Base-by-base conservation (phyloP, 257 asterid species). In the Sherardia arvensis region DNA sequence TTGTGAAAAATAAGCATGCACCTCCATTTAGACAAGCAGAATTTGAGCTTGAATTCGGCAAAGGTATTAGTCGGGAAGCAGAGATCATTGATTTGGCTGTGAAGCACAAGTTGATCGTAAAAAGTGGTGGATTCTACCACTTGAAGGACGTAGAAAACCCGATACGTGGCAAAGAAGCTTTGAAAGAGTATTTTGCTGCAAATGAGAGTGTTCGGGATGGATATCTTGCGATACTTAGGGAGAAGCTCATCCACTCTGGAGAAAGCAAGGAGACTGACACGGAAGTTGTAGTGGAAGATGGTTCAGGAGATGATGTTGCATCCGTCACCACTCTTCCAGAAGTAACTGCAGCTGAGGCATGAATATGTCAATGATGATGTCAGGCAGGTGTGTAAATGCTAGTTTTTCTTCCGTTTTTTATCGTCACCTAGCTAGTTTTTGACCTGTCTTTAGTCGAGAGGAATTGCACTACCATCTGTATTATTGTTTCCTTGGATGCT, bases 1-100 rank as follows among this genome's bases (percentile, higher is more conserved):
- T 91, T 49, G 92, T 91, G 51, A 91, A 91, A 81, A 91, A 88
- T 83, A 91, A 91, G 76, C 98, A 86, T 27, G 96, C 98, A 1
- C 94, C 96, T 74, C 98, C 98, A 23, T 88, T 88, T 62, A 84
- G 74, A 80, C 84, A 80, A 7, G 95, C 85, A 4, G 83, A 83
- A 66, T 88, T 88, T 54, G 98, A 91, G 80, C 86, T 91, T 4
- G 90, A 83, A 76, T 91, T 88, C 74, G 98, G 96, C 17, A 88
- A 80, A 69, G 98, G 98, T 70, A 88, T 91, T 57, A 73, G 68
- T 58, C 85, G 81, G 8, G 93, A 80, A 75, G 61, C 88, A 3
- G 98, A 91, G 84, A 75, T 91, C 69, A 81, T 91, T 36, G 90
- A 86, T 3, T 72, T 88, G 69, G 98, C 95, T 28, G 65, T 79